Evolutionary conservation across 2,329 filamentous ascomycete genomes (phyloP).

Genomic region (Trichoderma sp.): DNA sequence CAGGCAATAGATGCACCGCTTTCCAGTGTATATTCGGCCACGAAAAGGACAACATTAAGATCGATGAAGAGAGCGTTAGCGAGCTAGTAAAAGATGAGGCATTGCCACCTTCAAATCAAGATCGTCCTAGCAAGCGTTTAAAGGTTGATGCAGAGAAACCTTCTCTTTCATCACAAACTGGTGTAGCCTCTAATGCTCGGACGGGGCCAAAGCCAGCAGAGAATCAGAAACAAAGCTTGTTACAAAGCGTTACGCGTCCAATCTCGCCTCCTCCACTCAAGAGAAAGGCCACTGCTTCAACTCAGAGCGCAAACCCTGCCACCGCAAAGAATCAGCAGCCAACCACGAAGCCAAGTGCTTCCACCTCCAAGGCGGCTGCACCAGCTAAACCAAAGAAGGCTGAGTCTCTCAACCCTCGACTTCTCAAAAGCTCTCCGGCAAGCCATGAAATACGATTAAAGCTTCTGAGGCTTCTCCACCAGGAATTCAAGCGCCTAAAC

Average conservation of each 20-base stretch:
- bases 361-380: constrained; percentile 22
- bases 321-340: constrained; percentile 17
- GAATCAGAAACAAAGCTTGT: neutral
- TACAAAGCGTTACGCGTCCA: constrained; percentile 30
- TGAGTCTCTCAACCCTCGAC: constrained; percentile 66
- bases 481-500: constrained; percentile 66
- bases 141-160: constrained; percentile 27
- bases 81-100: neutral
- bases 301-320: constrained; percentile 12
- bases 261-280: constrained; percentile 38
- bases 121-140: constrained; percentile 33
- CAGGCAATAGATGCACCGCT: constrained; percentile 47
- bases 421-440: constrained; percentile 58
- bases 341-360: neutral
- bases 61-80: neutral
- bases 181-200: neutral
- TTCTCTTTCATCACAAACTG: neutral
- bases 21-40: constrained; percentile 53
- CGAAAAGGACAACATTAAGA: constrained; percentile 33
- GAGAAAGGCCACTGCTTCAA: constrained; percentile 25
- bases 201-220: neutral
- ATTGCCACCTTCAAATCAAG: constrained; percentile 26
- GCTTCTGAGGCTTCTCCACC: constrained; percentile 62
- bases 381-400: constrained; percentile 29
- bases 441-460: constrained; percentile 55